phyloP scores from a whole-genome alignment of 768 basidiomycete genomes.

The Auriscalpium orientale region DNA sequence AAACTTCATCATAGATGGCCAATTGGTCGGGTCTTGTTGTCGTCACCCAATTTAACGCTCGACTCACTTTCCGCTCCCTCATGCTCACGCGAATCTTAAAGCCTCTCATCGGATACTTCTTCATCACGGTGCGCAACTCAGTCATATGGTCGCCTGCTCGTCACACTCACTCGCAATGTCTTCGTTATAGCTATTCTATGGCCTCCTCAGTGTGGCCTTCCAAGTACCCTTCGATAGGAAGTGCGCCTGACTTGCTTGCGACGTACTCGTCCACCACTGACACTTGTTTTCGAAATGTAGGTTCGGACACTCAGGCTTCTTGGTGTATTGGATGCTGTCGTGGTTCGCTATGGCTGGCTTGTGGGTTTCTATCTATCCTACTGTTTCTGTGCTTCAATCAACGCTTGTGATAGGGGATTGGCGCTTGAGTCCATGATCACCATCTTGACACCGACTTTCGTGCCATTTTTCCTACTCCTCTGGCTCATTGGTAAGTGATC shows the following conservation, averaged over 20 bases:
- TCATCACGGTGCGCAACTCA: slow-evolving; percentile 13
- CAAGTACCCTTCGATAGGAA: slow-evolving; percentile 44
- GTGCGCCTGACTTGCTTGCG: slow-evolving; percentile 22
- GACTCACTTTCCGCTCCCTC: slow-evolving; percentile 30
- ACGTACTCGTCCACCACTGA: too few species aligned
- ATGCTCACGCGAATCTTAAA: slow-evolving; percentile 33
- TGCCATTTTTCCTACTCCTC: slow-evolving; percentile 53
- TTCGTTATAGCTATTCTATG: slow-evolving; percentile 40
- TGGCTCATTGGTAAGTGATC: slow-evolving; percentile 52
- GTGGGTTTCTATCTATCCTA: slow-evolving; percentile 25
- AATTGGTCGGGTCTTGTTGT: slow-evolving; percentile 25
- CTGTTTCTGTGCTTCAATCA: background rate
- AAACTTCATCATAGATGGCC: slow-evolving; percentile 4
- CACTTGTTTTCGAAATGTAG: slow-evolving; percentile 18
- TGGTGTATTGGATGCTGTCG: slow-evolving; percentile 64
- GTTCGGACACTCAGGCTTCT: slow-evolving; percentile 44
- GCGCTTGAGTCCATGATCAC: slow-evolving; percentile 54
- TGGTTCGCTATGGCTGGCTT: slow-evolving; percentile 50
- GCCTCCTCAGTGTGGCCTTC: slow-evolving; percentile 52
- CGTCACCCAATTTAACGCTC: slow-evolving; percentile 30
- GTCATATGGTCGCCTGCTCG: background rate
- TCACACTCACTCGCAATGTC: background rate
- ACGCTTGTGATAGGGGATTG: slow-evolving; percentile 38
- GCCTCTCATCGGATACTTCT: slow-evolving; percentile 33
- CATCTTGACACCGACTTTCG: slow-evolving; percentile 41